These are phyloP conservation scores for Pseudoscleropodium purum DNA, from an alignment of 225 moss, liverwort and hornwort species.

Conservation along the genomic window DNA sequence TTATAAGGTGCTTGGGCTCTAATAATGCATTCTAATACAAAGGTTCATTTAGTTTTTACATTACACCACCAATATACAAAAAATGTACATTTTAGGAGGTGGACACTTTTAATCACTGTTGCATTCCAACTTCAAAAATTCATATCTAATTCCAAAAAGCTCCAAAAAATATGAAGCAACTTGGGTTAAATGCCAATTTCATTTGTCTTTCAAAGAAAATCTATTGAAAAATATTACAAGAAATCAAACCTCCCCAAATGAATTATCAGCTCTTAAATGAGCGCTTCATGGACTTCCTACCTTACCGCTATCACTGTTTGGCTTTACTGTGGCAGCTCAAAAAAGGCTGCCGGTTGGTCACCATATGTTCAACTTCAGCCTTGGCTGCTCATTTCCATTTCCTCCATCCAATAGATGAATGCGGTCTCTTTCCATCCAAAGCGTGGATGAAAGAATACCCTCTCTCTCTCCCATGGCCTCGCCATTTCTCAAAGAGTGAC, in stretches of 20 bases:
- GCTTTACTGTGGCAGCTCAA: not conserved
- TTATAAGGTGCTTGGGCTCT: rapidly evolving
- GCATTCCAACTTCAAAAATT: not conserved
- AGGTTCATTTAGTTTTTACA: not conserved
- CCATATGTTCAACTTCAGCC: not conserved
- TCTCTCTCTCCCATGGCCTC: not conserved
- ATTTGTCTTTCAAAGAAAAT: not conserved
- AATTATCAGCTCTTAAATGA: not conserved
- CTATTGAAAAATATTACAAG: rapidly evolving
- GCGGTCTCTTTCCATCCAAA: not conserved
- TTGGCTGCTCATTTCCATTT: not conserved
- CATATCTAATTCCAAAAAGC: rapidly evolving
- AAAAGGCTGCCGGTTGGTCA: not conserved
- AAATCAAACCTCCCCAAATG: not conserved
- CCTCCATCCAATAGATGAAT: not conserved
- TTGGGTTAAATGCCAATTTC: not conserved
- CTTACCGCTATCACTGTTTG: not conserved
- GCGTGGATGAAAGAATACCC: not conserved
- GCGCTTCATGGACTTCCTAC: not conserved
- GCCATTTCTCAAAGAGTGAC: not conserved
- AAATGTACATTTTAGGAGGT: not conserved
- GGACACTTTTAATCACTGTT: too few relatives aligned
- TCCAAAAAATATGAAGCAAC: not conserved
- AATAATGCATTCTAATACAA: rapidly evolving
- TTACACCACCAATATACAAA: rapidly evolving